Evolutionary conservation across 352 stramenopile species (phyloP), one percentile per base, ranked within the genome.

Genomic region (Phytophthora kernoviae): DNA sequence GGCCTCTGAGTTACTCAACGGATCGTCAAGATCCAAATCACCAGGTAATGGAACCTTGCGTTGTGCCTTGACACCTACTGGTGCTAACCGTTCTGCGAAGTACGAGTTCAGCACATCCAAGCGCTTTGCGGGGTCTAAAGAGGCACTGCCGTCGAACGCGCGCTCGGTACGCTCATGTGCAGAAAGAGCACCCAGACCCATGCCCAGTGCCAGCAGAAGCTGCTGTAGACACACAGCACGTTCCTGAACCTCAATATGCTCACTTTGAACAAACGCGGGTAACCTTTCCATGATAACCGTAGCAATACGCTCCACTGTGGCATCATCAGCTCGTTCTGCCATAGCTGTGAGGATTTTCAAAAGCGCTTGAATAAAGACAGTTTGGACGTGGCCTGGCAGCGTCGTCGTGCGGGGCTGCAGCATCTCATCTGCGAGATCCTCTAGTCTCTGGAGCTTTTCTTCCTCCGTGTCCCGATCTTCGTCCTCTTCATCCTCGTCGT

Each of bases 211-310:
- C 24, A 90, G 55, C 53, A 91, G 57, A 12, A 91, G 77, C 58
- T 91, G 79, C 58, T 93, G 77, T n/a, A 93, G 42, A 18, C 88
- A 92, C 30, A 96, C 91, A 9, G 95, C 90, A 58, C 96, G 86
- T 73, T 99, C 97, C 68, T 98, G 91, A 9, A 99, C 96, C 72
- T 99, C 93, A 27, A 97, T 89, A 70, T 97, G 85, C 40, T 93
- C 83, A 46, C 88, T 98, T 53, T 97, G 81, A 39, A 96, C 79
- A 62, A 96, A 98, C 2, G 89, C 75, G 2, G 79, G 73, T 11
- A 99, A 63, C 18, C 93, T 83, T 40, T 88, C 81, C 30, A 92
- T 60, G 15, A 98, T 75, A 46, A 97, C 81, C 24, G 84, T 77
- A 2, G 93, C 79, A 48, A 97, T 86, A 26, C 82, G 79, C 56